phyloP scores from a whole-genome alignment of 257 asterid genomes.

The Solanum chmielewskii region DNA sequence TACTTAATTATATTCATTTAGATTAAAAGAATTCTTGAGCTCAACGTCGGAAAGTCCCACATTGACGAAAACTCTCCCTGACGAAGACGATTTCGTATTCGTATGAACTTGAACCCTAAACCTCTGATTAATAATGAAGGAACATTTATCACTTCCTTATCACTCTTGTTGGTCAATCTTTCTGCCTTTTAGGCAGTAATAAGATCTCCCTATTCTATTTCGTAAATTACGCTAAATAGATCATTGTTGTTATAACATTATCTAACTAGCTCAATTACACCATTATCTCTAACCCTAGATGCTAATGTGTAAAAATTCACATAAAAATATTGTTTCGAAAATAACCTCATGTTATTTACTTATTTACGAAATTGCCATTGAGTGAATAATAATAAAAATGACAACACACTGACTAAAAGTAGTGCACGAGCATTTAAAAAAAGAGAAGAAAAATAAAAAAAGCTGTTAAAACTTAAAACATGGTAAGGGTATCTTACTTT shows the following conservation, averaged over 20 bases:
- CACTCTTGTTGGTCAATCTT: no score
- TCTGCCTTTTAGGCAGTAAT: no score
- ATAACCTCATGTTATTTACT: background rate
- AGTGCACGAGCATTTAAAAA: constrained; percentile 7
- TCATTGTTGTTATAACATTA: background rate
- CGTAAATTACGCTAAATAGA: no score
- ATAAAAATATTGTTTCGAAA: background rate
- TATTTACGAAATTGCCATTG: constrained; percentile 15
- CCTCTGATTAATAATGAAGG: no score
- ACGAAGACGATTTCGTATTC: no score
- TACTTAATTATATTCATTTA: no score
- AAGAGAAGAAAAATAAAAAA: background rate
- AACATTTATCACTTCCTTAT: no score
- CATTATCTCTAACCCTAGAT: background rate
- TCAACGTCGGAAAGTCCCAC: no score
- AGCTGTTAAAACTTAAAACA: background rate
- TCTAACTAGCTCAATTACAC: background rate
- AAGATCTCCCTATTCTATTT: no score
- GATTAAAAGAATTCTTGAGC: no score
- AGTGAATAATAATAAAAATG: background rate
- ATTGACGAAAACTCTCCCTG: no score
- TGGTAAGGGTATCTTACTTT: background rate
- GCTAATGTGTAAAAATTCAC: background rate
- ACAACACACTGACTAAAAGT: constrained; percentile 2
- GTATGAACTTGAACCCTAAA: no score